Base-by-base conservation (phyloP, 352 stramenopile genomes). In the Thalassiosira livingstoniorum region DNA sequence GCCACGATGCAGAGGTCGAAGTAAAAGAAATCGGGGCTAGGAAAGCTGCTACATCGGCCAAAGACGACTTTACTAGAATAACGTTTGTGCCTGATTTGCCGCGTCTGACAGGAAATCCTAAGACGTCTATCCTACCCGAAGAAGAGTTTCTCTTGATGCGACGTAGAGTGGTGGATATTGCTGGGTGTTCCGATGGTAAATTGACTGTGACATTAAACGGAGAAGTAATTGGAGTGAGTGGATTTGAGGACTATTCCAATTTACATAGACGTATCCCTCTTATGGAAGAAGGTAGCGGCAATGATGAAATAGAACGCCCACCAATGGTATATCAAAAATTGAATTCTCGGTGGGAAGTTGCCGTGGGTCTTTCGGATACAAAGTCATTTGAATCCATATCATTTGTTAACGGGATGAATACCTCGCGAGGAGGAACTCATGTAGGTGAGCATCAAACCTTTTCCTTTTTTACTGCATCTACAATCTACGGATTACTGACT, bases 381-480 rank as follows among this genome's bases (percentile, higher is more conserved):
- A 76, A 82, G 21, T 87, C 81, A 18, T 98, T 98, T 74, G 96
- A 98, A 87, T 96, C 97, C 81, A 93, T 99, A 35, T 99, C 96
- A 66, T 99, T 99, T 84, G 97, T 99, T 18, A 99, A 99, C 83
- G 95, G 96, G 37, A 99, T 99, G 89, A 97, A 95, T 61, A 99
- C 97, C 1, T 96, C 92, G 11, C 97, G 98, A 84, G 97, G 97
- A 61, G 97, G 97, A 4, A 96, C 98, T 63, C 97, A 99, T 82
- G 97, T 99, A 10, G n/a, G n/a, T n/a, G n/a, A n/a, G n/a, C n/a
- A n/a, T n/a, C n/a, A n/a, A n/a, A n/a, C n/a, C n/a, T n/a, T n/a
- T n/a, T n/a, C n/a, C n/a, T n/a, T n/a, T n/a, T n/a, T n/a, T n/a
- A n/a, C n/a, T n/a, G n/a, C n/a, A n/a, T n/a, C n/a, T n/a, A n/a